Percentiles rank a stretch among this genome's conserved stretches.
These are phyloP conservation scores for Mycena venus DNA, from an alignment of 768 basidiomycete genomes.

Conservation along the genomic window DNA sequence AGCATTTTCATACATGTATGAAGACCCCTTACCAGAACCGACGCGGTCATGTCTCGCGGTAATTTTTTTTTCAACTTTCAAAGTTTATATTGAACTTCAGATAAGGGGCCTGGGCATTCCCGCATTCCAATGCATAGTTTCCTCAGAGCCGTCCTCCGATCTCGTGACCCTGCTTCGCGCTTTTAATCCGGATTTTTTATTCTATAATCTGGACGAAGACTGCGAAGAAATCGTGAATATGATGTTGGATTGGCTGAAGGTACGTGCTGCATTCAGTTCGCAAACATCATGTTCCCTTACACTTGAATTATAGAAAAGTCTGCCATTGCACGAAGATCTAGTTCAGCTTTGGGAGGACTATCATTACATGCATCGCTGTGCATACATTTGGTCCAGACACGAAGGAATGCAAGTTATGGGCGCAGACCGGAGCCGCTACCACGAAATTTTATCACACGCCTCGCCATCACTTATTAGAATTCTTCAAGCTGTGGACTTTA, in stretches of 20 bases:
- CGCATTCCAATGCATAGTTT: neutral
- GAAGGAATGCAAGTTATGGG: neutral
- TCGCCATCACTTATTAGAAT: neutral
- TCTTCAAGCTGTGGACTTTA: neutral
- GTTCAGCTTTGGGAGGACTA: neutral
- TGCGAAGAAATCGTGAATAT: neutral
- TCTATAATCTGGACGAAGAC: neutral
- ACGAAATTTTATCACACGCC: neutral
- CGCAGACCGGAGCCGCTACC: neutral
- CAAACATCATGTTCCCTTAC: neutral
- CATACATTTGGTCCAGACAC: neutral
- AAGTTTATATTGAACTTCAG: no score
- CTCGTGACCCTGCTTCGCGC: neutral
- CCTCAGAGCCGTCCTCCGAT: neutral
- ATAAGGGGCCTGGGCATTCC: no score
- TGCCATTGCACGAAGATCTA: neutral
- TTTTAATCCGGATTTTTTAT: neutral
- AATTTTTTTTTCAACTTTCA: no score
- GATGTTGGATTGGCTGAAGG: neutral
- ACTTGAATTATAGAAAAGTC: neutral
- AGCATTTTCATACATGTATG: neutral
- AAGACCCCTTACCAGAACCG: no score
- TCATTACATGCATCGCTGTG: neutral
- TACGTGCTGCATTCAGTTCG: neutral
- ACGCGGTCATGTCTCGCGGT: neutral